A percentile compares a stretch with the other conserved stretches of the same genome.
phyloP scores from a whole-genome alignment of 495 filamentous ascomycete species.

The Penicillium malachiteum region DNA sequence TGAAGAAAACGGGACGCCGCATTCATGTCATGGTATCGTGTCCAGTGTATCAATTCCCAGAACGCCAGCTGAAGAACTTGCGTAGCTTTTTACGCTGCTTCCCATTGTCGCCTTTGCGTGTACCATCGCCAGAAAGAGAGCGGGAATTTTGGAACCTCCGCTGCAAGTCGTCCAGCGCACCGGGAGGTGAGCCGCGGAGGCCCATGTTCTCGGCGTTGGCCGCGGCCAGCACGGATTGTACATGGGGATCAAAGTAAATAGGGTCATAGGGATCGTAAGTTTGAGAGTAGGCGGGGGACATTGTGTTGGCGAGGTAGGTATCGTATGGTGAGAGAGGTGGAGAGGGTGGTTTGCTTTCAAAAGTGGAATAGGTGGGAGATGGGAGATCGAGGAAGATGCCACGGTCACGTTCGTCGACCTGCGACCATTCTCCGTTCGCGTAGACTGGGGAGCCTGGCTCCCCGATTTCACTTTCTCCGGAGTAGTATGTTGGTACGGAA shows the following conservation, averaged over 20 bases:
- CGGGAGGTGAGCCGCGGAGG: conserved; percentile 18
- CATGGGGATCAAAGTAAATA: conserved; percentile 26
- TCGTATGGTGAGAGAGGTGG: conserved; percentile 10
- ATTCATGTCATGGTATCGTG: conserved; percentile 12
- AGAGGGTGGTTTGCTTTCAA: neutral
- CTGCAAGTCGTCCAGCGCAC: conserved; percentile 27
- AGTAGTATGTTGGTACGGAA: conserved; percentile 24
- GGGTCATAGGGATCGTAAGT: conserved; percentile 20
- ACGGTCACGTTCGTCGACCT: conserved; percentile 27
- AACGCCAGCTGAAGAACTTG: conserved; percentile 30
- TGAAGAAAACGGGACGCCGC: conserved; percentile 1
- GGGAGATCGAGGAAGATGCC: conserved; percentile 21
- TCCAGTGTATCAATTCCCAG: conserved; percentile 15
- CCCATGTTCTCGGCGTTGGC: conserved; percentile 32
- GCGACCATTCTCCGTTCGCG: conserved; percentile 31
- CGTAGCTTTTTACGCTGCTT: conserved; percentile 19
- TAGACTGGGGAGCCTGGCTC: conserved; percentile 39
- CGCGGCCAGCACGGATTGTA: conserved; percentile 29
- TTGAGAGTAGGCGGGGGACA: conserved; percentile 12
- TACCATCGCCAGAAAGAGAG: conserved; percentile 5
- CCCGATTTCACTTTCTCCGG: conserved; percentile 32
- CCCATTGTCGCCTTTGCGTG: conserved; percentile 9
- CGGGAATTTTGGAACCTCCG: conserved; percentile 17
- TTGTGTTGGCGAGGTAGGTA: conserved; percentile 21
- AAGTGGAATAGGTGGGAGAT: neutral